Conservation (phyloP, 2,329 filamentous ascomycete species). For the Aspergillus hortae region DNA sequence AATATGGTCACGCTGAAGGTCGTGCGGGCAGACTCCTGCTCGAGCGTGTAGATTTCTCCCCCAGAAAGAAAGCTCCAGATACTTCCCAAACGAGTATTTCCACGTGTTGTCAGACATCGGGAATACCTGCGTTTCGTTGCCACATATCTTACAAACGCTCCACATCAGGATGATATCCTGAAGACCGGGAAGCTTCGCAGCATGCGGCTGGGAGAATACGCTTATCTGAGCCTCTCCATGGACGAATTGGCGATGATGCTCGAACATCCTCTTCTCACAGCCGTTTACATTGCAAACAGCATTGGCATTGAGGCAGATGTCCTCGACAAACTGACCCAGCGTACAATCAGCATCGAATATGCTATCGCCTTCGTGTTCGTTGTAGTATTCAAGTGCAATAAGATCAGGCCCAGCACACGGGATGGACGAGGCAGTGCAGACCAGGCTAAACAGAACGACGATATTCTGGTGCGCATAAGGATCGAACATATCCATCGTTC, state of each 20-base stretch:
- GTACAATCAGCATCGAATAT: conserved; percentile 82
- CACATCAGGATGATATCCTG: conserved; percentile 89
- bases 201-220: conserved; percentile 76
- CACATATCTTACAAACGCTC: conserved; percentile 91
- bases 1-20: conserved; percentile 87
- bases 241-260: conserved; percentile 95
- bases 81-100: conserved; percentile 99
- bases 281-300: conserved; percentile 77
- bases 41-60: conserved; percentile 73
- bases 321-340: conserved; percentile 90
- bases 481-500: conserved; percentile 85
- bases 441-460: conserved; percentile 86
- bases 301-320: conserved; percentile 73
- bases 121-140: conserved; percentile 82
- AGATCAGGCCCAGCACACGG: conserved; percentile 88
- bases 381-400: conserved; percentile 89
- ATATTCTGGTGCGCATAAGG: conserved; percentile 96
- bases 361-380: conserved; percentile 71
- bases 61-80: conserved; percentile 97
- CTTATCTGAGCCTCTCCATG: conserved; percentile 93
- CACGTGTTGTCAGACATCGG: conserved; percentile 92
- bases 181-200: conserved; percentile 61
- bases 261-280: conserved; percentile 82
- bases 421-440: conserved; percentile 89
- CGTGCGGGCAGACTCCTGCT: conserved; percentile 79